These are phyloP conservation scores for Kernera saxatilis DNA, from an alignment of 345 rosid genomes.

Conservation along the genomic window DNA sequence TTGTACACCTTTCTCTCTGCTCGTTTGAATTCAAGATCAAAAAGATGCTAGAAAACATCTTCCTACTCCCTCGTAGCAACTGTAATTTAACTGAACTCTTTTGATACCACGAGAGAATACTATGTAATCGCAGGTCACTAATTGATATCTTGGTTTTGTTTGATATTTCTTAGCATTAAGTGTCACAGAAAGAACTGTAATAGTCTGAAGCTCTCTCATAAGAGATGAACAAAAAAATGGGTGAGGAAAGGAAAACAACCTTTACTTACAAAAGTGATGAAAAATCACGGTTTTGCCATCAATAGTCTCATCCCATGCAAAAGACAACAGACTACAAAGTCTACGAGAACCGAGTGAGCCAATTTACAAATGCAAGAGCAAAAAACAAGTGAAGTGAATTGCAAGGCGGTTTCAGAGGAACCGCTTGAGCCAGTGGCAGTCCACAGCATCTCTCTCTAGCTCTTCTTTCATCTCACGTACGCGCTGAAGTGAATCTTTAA, in stretches of 20 bases:
- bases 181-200: background rate
- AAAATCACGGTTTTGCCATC: background rate
- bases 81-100: background rate
- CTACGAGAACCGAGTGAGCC: background rate
- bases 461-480: conserved; percentile 53
- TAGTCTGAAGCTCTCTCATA: background rate
- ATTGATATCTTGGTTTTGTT: background rate
- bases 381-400: background rate
- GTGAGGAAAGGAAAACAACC: background rate
- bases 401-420: conserved; percentile 37
- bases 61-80: conserved; percentile 8
- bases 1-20: conserved; percentile 48
- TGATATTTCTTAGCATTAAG: background rate
- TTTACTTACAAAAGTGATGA: background rate
- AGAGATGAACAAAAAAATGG: background rate
- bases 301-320: background rate
- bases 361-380: background rate
- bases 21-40: conserved; percentile 36
- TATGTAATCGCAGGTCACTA: background rate
- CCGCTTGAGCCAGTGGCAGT: conserved; percentile 66
- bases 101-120: background rate
- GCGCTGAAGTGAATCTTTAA: conserved; percentile 57
- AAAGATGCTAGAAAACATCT: conserved; percentile 11
- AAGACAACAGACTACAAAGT: background rate
- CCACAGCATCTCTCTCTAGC: conserved; percentile 63